Percentiles rank a stretch among this genome's conserved stretches.
Conservation (phyloP, 768 basidiomycete species). For the Russula sp. region DNA sequence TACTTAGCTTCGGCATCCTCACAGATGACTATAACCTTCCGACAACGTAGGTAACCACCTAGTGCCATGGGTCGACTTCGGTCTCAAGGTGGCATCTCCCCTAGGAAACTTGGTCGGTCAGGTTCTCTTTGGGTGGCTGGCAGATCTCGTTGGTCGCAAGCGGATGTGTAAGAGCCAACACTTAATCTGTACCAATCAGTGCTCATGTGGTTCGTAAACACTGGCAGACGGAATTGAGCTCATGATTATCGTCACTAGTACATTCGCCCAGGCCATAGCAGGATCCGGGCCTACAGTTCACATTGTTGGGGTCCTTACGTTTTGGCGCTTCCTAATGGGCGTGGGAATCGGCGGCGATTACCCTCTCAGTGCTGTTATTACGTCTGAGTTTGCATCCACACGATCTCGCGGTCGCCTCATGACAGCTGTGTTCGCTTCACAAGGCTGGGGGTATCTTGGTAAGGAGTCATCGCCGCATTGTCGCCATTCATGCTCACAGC, state of each 20-base stretch:
- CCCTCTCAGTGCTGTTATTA: constrained; percentile 77
- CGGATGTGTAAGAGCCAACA: constrained; percentile 51
- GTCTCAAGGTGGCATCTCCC: constrained; percentile 40
- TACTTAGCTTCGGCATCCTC: not conserved
- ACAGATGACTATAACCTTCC: not conserved
- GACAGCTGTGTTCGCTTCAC: constrained; percentile 80
- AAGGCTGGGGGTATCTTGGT: constrained; percentile 87
- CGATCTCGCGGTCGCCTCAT: constrained; percentile 79
- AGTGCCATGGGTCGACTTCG: constrained; percentile 37
- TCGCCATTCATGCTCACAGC: not conserved
- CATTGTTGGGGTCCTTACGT: constrained; percentile 69
- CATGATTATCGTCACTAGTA: constrained; percentile 75
- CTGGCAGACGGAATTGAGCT: constrained; percentile 60
- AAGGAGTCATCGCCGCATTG: constrained; percentile 24
- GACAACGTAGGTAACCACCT: constrained; percentile 29
- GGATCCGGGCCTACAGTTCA: constrained; percentile 60
- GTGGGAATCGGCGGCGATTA: constrained; percentile 89
- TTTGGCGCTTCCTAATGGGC: constrained; percentile 83
- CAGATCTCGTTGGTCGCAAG: constrained; percentile 39
- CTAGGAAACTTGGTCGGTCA: constrained; percentile 40
- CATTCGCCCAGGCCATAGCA: constrained; percentile 79
- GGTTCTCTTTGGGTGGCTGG: constrained; percentile 41
- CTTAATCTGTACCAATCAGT: constrained; percentile 7
- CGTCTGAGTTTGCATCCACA: constrained; percentile 85
- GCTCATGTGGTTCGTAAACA: not conserved